phyloP scores from a whole-genome alignment of 257 asterid species.

The Eucommia ulmoides region DNA sequence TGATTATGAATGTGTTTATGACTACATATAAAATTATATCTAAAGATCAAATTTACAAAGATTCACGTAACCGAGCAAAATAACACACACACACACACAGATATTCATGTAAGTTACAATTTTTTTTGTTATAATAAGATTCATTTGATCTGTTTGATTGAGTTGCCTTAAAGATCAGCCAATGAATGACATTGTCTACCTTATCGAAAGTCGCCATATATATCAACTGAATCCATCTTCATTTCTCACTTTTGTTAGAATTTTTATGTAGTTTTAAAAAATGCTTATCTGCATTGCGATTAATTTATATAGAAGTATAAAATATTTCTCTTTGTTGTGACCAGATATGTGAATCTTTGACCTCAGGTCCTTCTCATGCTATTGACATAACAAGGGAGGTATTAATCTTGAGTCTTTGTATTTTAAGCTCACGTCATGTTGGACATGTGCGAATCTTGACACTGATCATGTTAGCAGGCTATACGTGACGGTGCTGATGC shows the following conservation, averaged over 20 bases:
- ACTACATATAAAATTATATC: too few relatives aligned
- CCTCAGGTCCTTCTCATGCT: constrained; percentile 84
- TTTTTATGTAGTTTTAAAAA: too few relatives aligned
- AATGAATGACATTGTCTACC: neutral
- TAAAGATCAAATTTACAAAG: too few relatives aligned
- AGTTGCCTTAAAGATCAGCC: neutral
- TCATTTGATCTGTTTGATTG: too few relatives aligned
- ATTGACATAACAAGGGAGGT: constrained; percentile 85
- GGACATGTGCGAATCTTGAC: constrained; percentile 11
- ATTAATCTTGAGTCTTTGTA: constrained; percentile 14
- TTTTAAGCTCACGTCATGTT: constrained; percentile 8
- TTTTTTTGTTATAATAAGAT: too few relatives aligned
- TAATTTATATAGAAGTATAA: too few relatives aligned
- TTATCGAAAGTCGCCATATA: neutral
- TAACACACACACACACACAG: too few relatives aligned
- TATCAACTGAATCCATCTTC: too few relatives aligned
- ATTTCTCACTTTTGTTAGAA: neutral
- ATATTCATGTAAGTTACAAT: too few relatives aligned
- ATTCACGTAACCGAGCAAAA: too few relatives aligned
- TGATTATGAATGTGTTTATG: too few relatives aligned
- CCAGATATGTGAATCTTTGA: constrained; percentile 81
- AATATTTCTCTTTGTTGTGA: constrained; percentile 14
- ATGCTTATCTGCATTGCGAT: too few relatives aligned
- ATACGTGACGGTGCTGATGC: constrained; percentile 92
- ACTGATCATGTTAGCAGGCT: constrained; percentile 36